Conservation (phyloP, 148 eudicot species). For the Arbutus unedo region DNA sequence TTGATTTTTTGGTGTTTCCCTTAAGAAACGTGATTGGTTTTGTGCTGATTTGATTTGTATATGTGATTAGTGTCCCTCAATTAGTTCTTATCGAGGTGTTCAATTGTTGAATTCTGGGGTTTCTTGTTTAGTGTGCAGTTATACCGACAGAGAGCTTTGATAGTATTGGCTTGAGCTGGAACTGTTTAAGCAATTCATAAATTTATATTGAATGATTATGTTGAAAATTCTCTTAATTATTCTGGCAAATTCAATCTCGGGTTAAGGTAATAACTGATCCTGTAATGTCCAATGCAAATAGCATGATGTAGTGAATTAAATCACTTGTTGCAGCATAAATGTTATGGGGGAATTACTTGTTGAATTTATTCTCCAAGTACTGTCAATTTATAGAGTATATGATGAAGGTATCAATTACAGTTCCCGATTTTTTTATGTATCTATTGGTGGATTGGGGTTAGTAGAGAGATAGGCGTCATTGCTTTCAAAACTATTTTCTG, state of each 20-base stretch:
- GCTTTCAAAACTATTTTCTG: no score
- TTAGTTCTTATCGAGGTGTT: background rate
- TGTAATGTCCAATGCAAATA: background rate
- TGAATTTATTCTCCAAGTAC: background rate
- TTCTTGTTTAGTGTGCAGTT: background rate
- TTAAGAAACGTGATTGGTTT: background rate
- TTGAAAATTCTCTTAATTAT: background rate
- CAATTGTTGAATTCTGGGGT: background rate
- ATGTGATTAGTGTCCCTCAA: background rate
- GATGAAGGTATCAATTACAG: no score
- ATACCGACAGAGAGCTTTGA: background rate
- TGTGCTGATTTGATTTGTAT: background rate
- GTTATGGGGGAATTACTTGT: background rate
- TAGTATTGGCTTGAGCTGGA: background rate
- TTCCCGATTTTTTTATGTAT: no score
- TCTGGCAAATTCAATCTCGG: background rate
- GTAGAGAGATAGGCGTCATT: no score
- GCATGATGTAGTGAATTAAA: background rate
- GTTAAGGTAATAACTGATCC: background rate
- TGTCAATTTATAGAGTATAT: background rate
- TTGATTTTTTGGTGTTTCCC: background rate
- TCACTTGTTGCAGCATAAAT: no score
- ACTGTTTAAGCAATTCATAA: background rate
- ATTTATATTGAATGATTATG: background rate
- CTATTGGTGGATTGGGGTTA: no score